Base-by-base conservation (phyloP, 805 yeast species). In the Priceomyces haplophilus region DNA sequence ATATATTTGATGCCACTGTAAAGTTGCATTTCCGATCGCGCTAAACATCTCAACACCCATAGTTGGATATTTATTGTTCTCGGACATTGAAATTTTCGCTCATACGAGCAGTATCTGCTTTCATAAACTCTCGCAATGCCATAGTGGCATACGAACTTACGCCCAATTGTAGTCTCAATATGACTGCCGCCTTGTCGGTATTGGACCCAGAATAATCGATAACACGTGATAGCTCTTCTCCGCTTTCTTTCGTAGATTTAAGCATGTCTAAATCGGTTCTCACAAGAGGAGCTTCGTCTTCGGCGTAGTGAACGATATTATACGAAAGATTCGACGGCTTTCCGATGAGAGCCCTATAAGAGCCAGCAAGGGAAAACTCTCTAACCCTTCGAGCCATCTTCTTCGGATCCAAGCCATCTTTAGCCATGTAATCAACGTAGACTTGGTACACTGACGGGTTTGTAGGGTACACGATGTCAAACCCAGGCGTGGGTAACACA, bases 401-500 rank as follows among this genome's bases (percentile, higher is more conserved):
- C 52, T 78, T 72, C 8, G 97, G 97, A 62, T 89, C 88, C 53
- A 93, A 75, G 0, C 82, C 85, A 58, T 93, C 98, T 41, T 75
- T 69, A 2, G 73, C 75, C 98, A 93, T 93, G 7, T 79, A 69
- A 3, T 77, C 80, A 34, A 78, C 76, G 58, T 90, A 90, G 1
- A 79, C 77, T 32, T 80, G 72, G 52, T 69, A 72, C 37, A 88
- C 66, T 33, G 73, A 62, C 41, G 72, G 73, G 55, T 88, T 85
- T 8, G 75, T 67, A 5, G 99, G 99, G 57, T 93, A 93, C 11
- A 73, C 58, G n/a, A 93, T 79, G 58, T 89, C 97, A 60, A 81
- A 89, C 0, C 99, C 99, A 2, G 99, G 99, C 0, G 96, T 79
- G n/a, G 99, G 98, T 42, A 93, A 70, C 2, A 95, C 96, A 21